Base-by-base conservation (phyloP, 768 basidiomycete genomes). In the Mycena capillaripes region DNA sequence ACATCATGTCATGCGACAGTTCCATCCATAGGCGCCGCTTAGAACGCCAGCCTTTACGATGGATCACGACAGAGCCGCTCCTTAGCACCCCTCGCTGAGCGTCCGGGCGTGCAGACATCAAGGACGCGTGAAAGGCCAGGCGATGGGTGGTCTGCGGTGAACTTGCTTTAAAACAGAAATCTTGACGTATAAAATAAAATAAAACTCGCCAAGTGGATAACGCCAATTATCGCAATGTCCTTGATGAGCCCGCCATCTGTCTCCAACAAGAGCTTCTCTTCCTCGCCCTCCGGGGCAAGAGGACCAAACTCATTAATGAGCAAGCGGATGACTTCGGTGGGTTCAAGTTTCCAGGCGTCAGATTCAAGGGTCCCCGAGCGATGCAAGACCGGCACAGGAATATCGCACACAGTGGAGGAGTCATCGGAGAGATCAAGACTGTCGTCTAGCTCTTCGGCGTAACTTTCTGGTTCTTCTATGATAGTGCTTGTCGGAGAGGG, bases 141-240 rank as follows among this genome's bases (percentile, higher is more conserved):
- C 92, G 86, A 78, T 92, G 91, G 0, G 89, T 91, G 0, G 92
- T 93, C n/a, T n/a, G n/a, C n/a, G n/a, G n/a, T n/a, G n/a, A n/a
- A n/a, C n/a, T n/a, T n/a, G n/a, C n/a, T n/a, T n/a, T n/a, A n/a
- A n/a, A n/a, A n/a, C n/a, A n/a, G n/a, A n/a, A n/a, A n/a, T n/a
- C n/a, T n/a, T n/a, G n/a, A n/a, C n/a, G n/a, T n/a, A n/a, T n/a
- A n/a, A n/a, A n/a, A n/a, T n/a, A n/a, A n/a, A n/a, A n/a, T n/a
- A n/a, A n/a, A n/a, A n/a, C n/a, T n/a, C n/a, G n/a, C n/a, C 10
- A 38, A 32, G 62, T 63, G 53, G 76, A 62, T 19, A 27, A 66
- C 29, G 67, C 58, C 62, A 10, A 65, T 25, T 55, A 74, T 69
- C 10, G 73, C 60, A 25, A 81, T 29, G 16, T 69, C 70, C 21